Percentiles rank a stretch among this genome's conserved stretches.
Conservation (phyloP, 2,329 filamentous ascomycete species). For the Trichoderma koningii region DNA sequence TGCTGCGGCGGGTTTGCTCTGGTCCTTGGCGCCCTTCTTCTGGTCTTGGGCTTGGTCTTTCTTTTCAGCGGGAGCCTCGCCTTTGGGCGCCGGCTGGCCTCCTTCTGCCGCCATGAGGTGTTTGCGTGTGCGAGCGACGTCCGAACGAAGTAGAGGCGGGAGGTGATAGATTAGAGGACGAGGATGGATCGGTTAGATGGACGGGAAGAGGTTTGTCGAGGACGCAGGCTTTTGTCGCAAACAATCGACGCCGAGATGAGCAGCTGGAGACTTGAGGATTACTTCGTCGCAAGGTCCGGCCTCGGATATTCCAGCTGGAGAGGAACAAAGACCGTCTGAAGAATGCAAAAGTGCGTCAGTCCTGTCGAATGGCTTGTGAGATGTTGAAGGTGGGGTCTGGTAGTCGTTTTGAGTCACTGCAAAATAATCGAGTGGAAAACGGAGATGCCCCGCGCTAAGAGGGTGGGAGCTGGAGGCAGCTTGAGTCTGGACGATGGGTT, state of each 20-base stretch:
- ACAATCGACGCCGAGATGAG: not conserved
- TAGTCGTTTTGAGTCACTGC: slow-evolving; percentile 39
- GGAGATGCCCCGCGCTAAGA: slow-evolving; percentile 41
- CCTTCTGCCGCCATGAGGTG: slow-evolving; percentile 40
- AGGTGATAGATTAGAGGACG: not conserved
- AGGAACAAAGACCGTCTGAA: not conserved
- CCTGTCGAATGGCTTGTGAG: slow-evolving; percentile 20
- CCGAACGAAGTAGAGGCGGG: not conserved
- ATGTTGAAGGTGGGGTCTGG: slow-evolving; percentile 22
- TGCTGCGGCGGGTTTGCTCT: slow-evolving; percentile 26
- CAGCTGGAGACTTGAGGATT: not conserved
- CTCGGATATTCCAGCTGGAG: slow-evolving; percentile 6
- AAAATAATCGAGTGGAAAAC: slow-evolving; percentile 33
- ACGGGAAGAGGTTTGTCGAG: not conserved
- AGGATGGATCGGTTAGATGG: not conserved
- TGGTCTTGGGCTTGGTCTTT: slow-evolving; percentile 24
- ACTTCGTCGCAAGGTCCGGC: not conserved
- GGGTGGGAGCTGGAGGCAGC: slow-evolving; percentile 1
- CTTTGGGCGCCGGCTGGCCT: slow-evolving; percentile 37
- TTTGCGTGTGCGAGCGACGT: not conserved
- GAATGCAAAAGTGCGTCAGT: slow-evolving; percentile 8
- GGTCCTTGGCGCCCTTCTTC: slow-evolving; percentile 17
- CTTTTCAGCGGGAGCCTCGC: slow-evolving; percentile 34
- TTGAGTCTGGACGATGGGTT: not conserved
- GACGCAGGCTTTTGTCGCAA: not conserved